Conservation (phyloP, 345 rosid genomes). For the Kernera saxatilis region DNA sequence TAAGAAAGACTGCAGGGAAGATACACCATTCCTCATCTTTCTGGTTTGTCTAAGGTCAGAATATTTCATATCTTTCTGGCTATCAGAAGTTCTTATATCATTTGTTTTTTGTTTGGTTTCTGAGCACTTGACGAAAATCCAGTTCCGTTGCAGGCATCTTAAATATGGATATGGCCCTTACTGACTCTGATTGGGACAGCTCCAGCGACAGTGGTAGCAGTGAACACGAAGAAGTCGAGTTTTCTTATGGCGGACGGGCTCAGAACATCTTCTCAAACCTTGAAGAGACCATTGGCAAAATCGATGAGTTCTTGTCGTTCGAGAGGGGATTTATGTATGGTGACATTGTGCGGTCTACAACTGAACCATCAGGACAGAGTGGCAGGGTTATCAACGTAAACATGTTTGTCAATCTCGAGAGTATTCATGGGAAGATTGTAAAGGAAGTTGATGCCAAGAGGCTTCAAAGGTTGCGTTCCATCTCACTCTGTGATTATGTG, state of each 20-base stretch:
- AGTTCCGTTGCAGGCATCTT: conserved; percentile 31
- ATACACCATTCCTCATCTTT: conserved; percentile 5
- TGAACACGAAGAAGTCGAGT: conserved; percentile 59
- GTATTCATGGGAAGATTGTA: conserved; percentile 42
- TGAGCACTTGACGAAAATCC: conserved; percentile 11
- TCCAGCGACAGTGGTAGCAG: conserved; percentile 77
- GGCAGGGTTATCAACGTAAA: conserved; percentile 61
- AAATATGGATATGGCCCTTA: conserved; percentile 52
- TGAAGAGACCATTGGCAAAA: conserved; percentile 77
- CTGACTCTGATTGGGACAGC: conserved; percentile 90
- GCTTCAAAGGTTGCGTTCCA: conserved; percentile 52
- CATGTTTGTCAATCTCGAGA: conserved; percentile 65
- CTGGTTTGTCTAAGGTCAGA: conserved; percentile 16
- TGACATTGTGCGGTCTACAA: conserved; percentile 60
- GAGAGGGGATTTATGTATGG: conserved; percentile 71
- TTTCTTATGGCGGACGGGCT: conserved; percentile 56
- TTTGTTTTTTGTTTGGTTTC: conserved; percentile 5
- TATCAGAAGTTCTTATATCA: not conserved
- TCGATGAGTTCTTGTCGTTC: conserved; percentile 82
- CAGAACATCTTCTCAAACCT: conserved; percentile 66
- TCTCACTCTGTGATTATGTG: conserved; percentile 75
- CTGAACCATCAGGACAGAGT: conserved; percentile 71
- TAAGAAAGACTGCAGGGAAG: not conserved
- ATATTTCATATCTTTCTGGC: not conserved
- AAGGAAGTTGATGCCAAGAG: conserved; percentile 55